Evolutionary conservation across 164 flowering plant species (phyloP).

Genomic region (Macadamia tetraphylla): DNA sequence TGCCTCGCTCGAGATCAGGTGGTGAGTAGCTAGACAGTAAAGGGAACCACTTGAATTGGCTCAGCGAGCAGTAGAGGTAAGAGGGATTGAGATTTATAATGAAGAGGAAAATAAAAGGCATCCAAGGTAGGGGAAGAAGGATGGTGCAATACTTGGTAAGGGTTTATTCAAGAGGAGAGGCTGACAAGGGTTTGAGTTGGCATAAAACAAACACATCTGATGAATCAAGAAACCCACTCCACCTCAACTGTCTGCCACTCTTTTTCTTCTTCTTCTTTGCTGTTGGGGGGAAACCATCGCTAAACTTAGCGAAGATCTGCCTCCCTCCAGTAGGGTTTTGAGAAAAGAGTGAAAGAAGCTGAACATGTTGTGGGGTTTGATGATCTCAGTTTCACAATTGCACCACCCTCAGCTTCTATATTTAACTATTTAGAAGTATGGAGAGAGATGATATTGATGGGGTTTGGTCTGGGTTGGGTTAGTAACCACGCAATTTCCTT

Average conservation of each 20-base stretch:
- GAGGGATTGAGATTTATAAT: background rate
- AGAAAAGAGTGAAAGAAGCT: background rate
- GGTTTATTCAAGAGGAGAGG: background rate
- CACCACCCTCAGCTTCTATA: background rate
- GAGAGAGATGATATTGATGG: conserved; percentile 1
- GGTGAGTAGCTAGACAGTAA: no score
- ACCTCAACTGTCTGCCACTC: conserved; percentile 11
- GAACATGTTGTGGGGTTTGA: background rate
- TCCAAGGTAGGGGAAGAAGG: background rate
- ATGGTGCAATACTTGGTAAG: background rate
- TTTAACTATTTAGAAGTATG: background rate
- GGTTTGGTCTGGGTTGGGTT: conserved; percentile 7
- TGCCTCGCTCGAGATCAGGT: no score
- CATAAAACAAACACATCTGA: conserved; percentile 14
- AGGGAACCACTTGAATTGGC: no score
- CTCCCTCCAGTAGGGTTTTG: background rate
- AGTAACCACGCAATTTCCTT: conserved; percentile 11
- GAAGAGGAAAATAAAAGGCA: background rate
- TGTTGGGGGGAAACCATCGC: conserved; percentile 1
- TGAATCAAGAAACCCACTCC: conserved; percentile 16
- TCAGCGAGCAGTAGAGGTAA: no score
- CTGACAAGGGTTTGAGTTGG: conserved; percentile 6
- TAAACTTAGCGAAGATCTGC: background rate
- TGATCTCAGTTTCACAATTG: background rate
- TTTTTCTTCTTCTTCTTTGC: conserved; percentile 1